Base-by-base conservation (phyloP, 2,329 filamentous ascomycete genomes). In the Fusarium continuum region DNA sequence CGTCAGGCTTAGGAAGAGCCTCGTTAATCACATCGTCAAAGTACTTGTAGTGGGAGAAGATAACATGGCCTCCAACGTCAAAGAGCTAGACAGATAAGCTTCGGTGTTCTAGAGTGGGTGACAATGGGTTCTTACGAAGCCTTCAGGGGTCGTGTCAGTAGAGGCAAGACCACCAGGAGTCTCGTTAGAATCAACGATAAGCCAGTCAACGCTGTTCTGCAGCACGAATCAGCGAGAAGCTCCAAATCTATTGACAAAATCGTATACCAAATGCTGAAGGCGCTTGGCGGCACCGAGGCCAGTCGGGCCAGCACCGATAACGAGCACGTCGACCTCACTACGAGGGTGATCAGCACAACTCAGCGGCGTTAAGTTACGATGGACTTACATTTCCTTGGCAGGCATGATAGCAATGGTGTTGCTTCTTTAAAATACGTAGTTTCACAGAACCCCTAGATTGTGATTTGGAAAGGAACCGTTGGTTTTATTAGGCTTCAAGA, bases 31-130 rank as follows among this genome's bases (percentile, higher is more conserved):
- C 96, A 84, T 99, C 95, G 82, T 99, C 95, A 78, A 99, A 99
- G 88, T 99, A 99, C 84, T 97, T 97, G 90, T 99, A 99, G 87
- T 97, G 93, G 72, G 93, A 97, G 87, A 97, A 97, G 82, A 97
- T 97, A 81, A 97, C 93, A 81, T 97, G 93, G 72, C 93, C 93
- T 77, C 93, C 93, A 72, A 99, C 95, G 81, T 99, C 95, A 86
- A 97, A 99, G 73, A 99, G 88, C 94, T 97, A 74, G n/a, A n/a
- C n/a, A 19, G 55, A 19, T 16, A 41, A 41, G 23, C 23, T 53
- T 20, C 8, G 32, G n/a, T n/a, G n/a, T n/a, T 44, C 39, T 35
- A 43, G 49, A 26, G 13, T 29, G n/a, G 29, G 53, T 55, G 58
- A 38, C 39, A 46, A 61, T 23, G 68, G 92, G n/a, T n/a, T n/a